Percentiles rank a stretch among this genome's conserved stretches.
Conservation (phyloP, 768 basidiomycete genomes). For the Pholiota conissans region DNA sequence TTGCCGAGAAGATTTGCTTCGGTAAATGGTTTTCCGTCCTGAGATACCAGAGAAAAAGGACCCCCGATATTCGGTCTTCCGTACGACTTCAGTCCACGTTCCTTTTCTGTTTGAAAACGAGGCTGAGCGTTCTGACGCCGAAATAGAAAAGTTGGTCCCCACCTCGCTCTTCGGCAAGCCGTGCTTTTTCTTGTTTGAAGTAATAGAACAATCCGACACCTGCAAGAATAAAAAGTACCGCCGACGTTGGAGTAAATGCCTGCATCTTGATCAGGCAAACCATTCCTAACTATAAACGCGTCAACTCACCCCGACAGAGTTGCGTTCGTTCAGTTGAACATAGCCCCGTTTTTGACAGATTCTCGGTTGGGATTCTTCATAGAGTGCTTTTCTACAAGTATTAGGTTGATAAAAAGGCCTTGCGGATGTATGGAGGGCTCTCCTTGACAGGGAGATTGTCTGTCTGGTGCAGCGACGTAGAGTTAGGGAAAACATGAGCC, state of each 20-base stretch:
- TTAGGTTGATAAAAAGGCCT: constrained; percentile 1
- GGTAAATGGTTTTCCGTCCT: constrained; percentile 70
- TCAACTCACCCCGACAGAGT: constrained; percentile 33
- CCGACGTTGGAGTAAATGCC: constrained; percentile 92
- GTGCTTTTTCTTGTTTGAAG: constrained; percentile 84
- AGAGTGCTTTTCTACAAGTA: not conserved
- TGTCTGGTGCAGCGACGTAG: not conserved
- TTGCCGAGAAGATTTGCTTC: constrained; percentile 84
- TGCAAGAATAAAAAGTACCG: constrained; percentile 78
- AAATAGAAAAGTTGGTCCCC: constrained; percentile 19
- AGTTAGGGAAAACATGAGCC: not conserved
- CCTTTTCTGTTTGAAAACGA: constrained; percentile 55
- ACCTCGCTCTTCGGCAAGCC: constrained; percentile 78
- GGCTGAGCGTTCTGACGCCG: not conserved
- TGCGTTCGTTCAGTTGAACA: constrained; percentile 31
- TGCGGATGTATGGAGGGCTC: not conserved
- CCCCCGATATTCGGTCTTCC: constrained; percentile 92
- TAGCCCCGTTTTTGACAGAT: constrained; percentile 14
- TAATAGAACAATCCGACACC: constrained; percentile 85
- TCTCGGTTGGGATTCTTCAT: not conserved
- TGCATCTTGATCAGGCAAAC: constrained; percentile 27
- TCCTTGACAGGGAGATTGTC: not conserved
- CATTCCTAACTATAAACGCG: not conserved
- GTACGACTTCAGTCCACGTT: constrained; percentile 68
- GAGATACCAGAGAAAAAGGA: constrained; percentile 75